Evolutionary conservation across 1,284 basidiomycete species (phyloP), one percentile per base, ranked within the genome.

Genomic region (Ceratobasidium sp.): DNA sequence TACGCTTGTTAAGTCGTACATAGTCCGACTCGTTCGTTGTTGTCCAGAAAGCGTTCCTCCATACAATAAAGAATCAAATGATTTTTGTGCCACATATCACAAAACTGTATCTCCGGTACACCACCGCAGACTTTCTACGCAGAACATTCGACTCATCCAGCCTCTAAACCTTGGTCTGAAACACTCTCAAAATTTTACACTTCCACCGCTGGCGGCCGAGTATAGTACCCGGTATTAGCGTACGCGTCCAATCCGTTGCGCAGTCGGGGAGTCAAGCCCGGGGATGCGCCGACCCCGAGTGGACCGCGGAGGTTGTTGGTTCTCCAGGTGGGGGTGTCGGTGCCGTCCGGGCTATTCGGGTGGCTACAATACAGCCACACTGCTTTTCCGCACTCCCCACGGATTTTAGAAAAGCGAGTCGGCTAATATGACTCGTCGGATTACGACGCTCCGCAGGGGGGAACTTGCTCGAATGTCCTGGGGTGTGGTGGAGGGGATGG

Each of bases 401-500:
- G 5, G 1, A 21, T 41, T 23, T 41, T 38, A 13, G 21, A 61
- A 61, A 61, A 61, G 54, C 54, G 23, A 14, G 35, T 59, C 35
- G 13, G 21, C 57, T n/a, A 61, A 55, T 3, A 44, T 61, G 58
- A 61, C 58, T 61, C 43, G 58, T 26, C 58, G 43, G 58, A 9
- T 46, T 46, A 46, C 35, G 57, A 26, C 58, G 23, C 58, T 61
- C 43, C 21, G 43, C 30, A 41, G 43, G 32, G 18, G 58, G 26
- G 58, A 61, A 61, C 8, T 16, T 61, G 5, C 58, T 61, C 21
- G 58, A 61, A 61, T 16, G 9, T 41, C 7, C 58, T 23, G 13
- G 35, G 43, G 38, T 38, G 32, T 13, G 14, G 30, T 26, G 58
- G 58, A 38, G 32, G 32, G n/a, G 23, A 11, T 38, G 35, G 35